Evolutionary conservation across 768 basidiomycete genomes (phyloP), one percentile per base, ranked within the genome.

Genomic region (Termitomyces bulborhizus): DNA sequence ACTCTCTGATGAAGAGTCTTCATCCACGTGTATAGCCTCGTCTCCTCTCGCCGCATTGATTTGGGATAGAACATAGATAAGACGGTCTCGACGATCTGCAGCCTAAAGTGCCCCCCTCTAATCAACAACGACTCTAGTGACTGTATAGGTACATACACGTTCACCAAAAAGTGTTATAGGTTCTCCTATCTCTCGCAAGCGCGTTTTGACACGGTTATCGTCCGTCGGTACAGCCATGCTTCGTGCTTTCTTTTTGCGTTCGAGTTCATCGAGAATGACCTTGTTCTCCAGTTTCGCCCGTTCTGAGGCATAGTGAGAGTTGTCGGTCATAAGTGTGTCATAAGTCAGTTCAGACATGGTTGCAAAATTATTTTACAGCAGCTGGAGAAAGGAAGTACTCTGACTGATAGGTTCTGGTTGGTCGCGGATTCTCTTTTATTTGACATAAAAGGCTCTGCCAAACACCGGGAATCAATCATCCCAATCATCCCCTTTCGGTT

Each of bases 151-250:
- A 83, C 92, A 69, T 66, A 97, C 94, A 56, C 93, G 86, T 81
- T 98, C 97, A 60, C 95, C 97, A 63, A 98, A 99, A 27, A 98
- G 79, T 5, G 95, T 98, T 65, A 98, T 95, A 39, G 97, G 97
- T 69, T 99, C 93, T 39, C 93, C 95, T 62, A 97, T 86, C 72
- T 96, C 93, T 54, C 97, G 79, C 56, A 99, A 77, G 55, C 91
- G 79, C 39, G 87, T 85, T 67, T 88, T 89, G 64, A 99, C 97
- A 61, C 89, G 86, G 65, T 84, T 88, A 71, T 98, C 97, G 70
- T 98, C 96, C 6, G 97, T 99, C 7, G 97, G 97, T 9, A 98
- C 93, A 6, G 95, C 97, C 73, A 98, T 82, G 57, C 79, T 86
- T 60, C 97, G 81, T 12, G 95, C 89, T 64, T 93, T 88, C 78